Evolutionary conservation across 148 eudicot genomes (phyloP).

Genomic region (Nyssa sinensis): DNA sequence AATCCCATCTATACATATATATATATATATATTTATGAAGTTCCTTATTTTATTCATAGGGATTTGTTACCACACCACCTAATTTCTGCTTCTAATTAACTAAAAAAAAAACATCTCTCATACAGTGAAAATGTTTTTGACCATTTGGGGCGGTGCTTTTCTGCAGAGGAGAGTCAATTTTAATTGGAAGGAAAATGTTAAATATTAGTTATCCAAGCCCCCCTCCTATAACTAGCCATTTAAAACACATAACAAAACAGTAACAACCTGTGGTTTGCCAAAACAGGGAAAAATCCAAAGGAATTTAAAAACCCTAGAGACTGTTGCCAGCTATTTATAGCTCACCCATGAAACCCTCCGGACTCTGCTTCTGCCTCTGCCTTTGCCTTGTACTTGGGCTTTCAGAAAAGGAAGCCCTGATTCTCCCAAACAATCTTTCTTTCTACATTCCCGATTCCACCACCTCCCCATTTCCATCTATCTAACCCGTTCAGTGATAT

Average conservation of each 20-base stretch:
- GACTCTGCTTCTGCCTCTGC: conserved; percentile 26
- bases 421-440: neutral
- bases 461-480: neutral
- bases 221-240: conserved; percentile 20
- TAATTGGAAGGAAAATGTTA: conserved; percentile 1
- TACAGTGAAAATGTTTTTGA: too few relatives aligned
- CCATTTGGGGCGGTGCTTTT: neutral
- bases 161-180: neutral
- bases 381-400: conserved; percentile 25
- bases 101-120: too few relatives aligned
- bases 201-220: neutral
- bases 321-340: conserved; percentile 37
- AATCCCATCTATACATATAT: too few relatives aligned
- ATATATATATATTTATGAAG: too few relatives aligned
- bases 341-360: conserved; percentile 24
- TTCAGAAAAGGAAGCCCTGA: conserved; percentile 10
- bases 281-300: conserved; percentile 39
- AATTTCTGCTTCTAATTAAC: too few relatives aligned
- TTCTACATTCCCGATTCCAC: conserved; percentile 10
- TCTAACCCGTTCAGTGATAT: too few relatives aligned
- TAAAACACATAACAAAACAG: conserved; percentile 7
- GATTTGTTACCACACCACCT: too few relatives aligned
- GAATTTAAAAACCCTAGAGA: conserved; percentile 16
- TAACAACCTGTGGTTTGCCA: conserved; percentile 29
- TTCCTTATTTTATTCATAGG: too few relatives aligned